These are phyloP conservation scores for Neurospora cerealis DNA, from an alignment of 495 filamentous ascomycete species.

Conservation along the genomic window DNA sequence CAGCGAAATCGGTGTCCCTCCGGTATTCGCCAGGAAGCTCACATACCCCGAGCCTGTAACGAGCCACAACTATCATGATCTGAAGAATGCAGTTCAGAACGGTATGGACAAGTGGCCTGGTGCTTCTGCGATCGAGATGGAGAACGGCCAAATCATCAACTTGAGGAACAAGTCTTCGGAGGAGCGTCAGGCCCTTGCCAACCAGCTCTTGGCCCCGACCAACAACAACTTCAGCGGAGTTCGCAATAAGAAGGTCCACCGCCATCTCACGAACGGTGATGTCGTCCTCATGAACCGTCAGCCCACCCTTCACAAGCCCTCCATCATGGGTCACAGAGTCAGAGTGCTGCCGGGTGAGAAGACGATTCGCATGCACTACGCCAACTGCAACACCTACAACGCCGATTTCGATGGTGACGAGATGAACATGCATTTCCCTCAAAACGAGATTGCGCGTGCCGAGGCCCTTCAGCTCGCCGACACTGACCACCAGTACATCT, in stretches of 20 bases:
- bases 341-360: conserved; percentile 88
- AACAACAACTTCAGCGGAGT: conserved; percentile 61
- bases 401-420: conserved; percentile 99
- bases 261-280: conserved; percentile 92
- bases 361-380: conserved; percentile 99
- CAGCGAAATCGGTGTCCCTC: conserved; percentile 94
- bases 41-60: conserved; percentile 98
- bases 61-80: conserved; percentile 87
- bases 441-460: conserved; percentile 86
- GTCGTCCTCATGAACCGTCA: conserved; percentile 99
- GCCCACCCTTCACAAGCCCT: conserved; percentile 99
- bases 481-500: conserved; percentile 95
- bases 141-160: conserved; percentile 84
- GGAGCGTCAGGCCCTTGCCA: conserved; percentile 76
- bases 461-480: conserved; percentile 90
- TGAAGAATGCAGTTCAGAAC: conserved; percentile 95
- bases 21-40: conserved; percentile 90
- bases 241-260: conserved; percentile 91
- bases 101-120: conserved; percentile 91
- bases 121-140: conserved; percentile 87
- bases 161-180: conserved; percentile 76
- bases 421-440: conserved; percentile 99
- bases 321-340: conserved; percentile 96
- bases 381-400: conserved; percentile 99
- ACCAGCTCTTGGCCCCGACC: conserved; percentile 85